phyloP scores from a whole-genome alignment of 108 stramenopile species.

The Hondaea fermentalgiana region DNA sequence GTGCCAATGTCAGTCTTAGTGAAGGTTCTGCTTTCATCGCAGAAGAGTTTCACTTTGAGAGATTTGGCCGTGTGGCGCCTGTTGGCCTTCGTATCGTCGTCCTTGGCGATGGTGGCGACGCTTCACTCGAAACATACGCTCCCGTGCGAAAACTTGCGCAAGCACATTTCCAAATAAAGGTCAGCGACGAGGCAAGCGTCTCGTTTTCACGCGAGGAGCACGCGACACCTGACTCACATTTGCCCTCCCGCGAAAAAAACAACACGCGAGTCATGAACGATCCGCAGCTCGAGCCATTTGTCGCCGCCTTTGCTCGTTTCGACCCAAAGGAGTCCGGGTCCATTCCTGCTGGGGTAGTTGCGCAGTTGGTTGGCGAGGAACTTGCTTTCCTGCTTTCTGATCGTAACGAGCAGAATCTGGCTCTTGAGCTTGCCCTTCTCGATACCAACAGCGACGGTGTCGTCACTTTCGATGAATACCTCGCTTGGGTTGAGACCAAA shows the following conservation, averaged over 20 bases:
- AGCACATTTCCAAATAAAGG: too few species aligned
- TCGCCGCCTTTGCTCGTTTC: not conserved
- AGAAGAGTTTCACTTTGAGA: not conserved
- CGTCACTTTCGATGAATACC: not conserved
- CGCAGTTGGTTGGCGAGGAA: not conserved
- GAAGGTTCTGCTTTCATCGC: not conserved
- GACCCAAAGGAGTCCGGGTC: not conserved
- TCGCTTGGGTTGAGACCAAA: not conserved
- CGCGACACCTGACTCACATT: too few species aligned
- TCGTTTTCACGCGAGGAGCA: too few species aligned
- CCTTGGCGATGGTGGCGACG: too few species aligned
- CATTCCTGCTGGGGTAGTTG: not conserved
- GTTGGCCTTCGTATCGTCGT: too few species aligned
- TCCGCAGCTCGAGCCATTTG: not conserved
- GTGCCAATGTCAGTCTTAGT: not conserved
- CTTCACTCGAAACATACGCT: too few species aligned
- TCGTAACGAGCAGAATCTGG: not conserved
- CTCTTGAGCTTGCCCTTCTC: not conserved
- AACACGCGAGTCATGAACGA: not conserved
- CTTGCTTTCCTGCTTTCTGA: not conserved
- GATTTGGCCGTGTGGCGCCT: not conserved
- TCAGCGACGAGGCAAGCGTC: too few species aligned
- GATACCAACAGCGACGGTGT: not conserved
- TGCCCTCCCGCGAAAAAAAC: not conserved
- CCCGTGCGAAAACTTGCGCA: too few species aligned